Evolutionary conservation across 176 grass and related monocot genomes (phyloP).

Genomic region (maize (Zea mays)): Zm-B73-REFERENCE-NAM-5.0 NC_050096.1:65913501-65914000

Average conservation of each 20-base stretch:
- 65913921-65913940: neutral
- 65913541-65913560: constrained; percentile 99
- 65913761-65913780: constrained; percentile 68
- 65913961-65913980: neutral
- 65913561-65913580: constrained; percentile 91
- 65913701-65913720: constrained; percentile 95
- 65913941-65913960: constrained; percentile 7
- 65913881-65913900: constrained; percentile 19
- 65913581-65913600: constrained; percentile 49
- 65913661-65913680: constrained; percentile 8
- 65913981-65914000: neutral
- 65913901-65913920: constrained; percentile 19
- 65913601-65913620: neutral
- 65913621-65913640: neutral
- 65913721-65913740: constrained; percentile 87
- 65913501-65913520: constrained; percentile 85
- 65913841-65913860: constrained; percentile 18
- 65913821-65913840: constrained; percentile 3
- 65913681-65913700: constrained; percentile 50
- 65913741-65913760: constrained; percentile 74
- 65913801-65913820: constrained; percentile 26
- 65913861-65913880: constrained; percentile 23
- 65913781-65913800: constrained; percentile 40
- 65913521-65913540: constrained; percentile 98
- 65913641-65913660: constrained; percentile 6